Evolutionary conservation across 257 asterid genomes (phyloP).

Genomic region (Nemophila menziesii): DNA sequence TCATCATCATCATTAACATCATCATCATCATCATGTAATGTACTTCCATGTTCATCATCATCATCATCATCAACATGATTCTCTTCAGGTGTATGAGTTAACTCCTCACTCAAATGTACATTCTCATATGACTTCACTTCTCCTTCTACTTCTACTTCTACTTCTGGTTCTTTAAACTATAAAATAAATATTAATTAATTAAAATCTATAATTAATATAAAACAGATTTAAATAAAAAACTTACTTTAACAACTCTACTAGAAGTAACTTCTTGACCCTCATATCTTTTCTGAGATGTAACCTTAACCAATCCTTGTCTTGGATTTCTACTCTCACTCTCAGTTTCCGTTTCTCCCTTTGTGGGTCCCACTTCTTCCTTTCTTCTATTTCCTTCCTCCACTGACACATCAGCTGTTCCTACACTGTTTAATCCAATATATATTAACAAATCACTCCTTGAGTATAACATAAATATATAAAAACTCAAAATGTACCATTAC

Average conservation of each 20-base stretch:
- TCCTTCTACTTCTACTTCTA: slow-evolving; percentile 13
- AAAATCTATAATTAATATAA: slow-evolving; percentile 1
- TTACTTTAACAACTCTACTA: slow-evolving; percentile 37
- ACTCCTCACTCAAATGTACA: slow-evolving; percentile 30
- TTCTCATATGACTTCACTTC: slow-evolving; percentile 14
- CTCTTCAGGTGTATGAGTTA: slow-evolving; percentile 32
- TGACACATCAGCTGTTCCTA: slow-evolving; percentile 28
- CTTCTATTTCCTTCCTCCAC: slow-evolving; percentile 27
- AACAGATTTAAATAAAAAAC: slow-evolving; percentile 1
- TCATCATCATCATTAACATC: slow-evolving; percentile 20
- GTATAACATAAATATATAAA: too few species aligned
- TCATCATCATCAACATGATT: too few species aligned
- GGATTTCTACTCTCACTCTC: slow-evolving; percentile 20
- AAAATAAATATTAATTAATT: neutral
- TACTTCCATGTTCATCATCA: slow-evolving; percentile 36
- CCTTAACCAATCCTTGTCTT: slow-evolving; percentile 25
- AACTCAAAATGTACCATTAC: too few species aligned
- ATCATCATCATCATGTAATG: slow-evolving; percentile 20
- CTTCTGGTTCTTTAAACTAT: slow-evolving; percentile 25
- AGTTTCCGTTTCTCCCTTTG: too few species aligned
- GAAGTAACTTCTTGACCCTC: slow-evolving; percentile 22
- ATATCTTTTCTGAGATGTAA: slow-evolving; percentile 16
- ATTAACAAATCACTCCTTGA: too few species aligned
- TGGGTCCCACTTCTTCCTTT: slow-evolving; percentile 24
- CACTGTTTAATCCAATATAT: too few species aligned